Evolutionary conservation across 768 basidiomycete genomes (phyloP).

Genomic region (Pilatotrama ljubarskyi): DNA sequence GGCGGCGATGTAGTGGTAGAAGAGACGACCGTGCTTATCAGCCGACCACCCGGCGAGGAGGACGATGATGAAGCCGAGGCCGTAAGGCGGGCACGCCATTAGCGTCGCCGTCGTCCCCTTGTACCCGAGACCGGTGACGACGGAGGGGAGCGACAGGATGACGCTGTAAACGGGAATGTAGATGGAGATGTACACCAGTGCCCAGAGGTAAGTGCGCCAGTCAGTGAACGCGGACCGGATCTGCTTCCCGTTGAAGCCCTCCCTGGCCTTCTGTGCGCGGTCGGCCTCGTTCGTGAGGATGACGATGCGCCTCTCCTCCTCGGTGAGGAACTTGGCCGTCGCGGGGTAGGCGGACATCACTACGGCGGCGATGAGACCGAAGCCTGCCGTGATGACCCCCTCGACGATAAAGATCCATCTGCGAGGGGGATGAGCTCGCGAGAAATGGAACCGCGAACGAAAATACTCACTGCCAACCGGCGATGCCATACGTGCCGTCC

Average conservation of each 20-base stretch:
- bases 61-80: conserved; percentile 35
- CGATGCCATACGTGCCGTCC: conserved; percentile 38
- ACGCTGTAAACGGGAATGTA: conserved; percentile 47
- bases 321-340: conserved; percentile 43
- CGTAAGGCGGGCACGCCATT: conserved; percentile 55
- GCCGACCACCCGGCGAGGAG: conserved; percentile 26
- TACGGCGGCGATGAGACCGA: conserved; percentile 34
- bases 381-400: conserved; percentile 46
- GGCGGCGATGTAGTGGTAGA: conserved; percentile 28
- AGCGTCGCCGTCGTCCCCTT: conserved; percentile 57
- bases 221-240: conserved; percentile 38
- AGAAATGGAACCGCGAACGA: conserved; percentile 1
- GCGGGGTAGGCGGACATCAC: conserved; percentile 52
- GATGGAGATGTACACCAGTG: conserved; percentile 44
- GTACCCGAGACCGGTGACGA: conserved; percentile 64
- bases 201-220: conserved; percentile 42
- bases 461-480: conserved; percentile 36
- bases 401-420: conserved; percentile 46
- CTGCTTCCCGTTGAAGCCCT: conserved; percentile 38
- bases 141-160: conserved; percentile 66
- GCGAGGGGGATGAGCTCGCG: conserved; percentile 12
- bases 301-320: conserved; percentile 44
- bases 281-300: conserved; percentile 40
- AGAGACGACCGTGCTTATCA: conserved; percentile 28
- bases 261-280: conserved; percentile 33